A percentile compares a stretch with the other conserved stretches of the same genome.
Conservation (phyloP, 129 eudicot species). For the Silybum marianum region DNA sequence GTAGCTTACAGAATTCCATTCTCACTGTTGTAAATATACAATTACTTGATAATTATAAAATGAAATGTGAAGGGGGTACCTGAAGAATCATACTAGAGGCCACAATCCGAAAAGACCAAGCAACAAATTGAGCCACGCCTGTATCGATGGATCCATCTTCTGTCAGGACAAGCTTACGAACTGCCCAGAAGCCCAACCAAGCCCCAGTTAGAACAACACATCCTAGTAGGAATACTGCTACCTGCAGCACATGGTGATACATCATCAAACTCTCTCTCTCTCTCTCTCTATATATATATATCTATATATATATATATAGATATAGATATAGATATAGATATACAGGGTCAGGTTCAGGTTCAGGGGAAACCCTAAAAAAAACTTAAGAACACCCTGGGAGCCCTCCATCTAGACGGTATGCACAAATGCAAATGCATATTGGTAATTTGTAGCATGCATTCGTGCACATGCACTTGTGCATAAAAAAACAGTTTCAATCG, state of each 20-base stretch:
- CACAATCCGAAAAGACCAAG: constrained; percentile 81
- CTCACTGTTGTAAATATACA: background rate
- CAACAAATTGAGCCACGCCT: constrained; percentile 73
- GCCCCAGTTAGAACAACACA: constrained; percentile 80
- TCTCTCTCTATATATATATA: no score
- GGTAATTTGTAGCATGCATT: no score
- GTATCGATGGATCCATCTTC: constrained; percentile 81
- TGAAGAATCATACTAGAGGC: constrained; percentile 80
- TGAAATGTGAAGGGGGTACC: constrained; percentile 38
- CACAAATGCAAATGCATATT: no score
- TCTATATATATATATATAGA: no score
- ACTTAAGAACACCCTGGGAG: no score
- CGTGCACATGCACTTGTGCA: no score
- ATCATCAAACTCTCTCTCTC: constrained; percentile 1
- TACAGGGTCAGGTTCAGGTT: no score
- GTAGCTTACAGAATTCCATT: background rate
- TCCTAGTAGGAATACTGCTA: constrained; percentile 57
- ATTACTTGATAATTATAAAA: constrained; percentile 7
- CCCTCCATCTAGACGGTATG: no score
- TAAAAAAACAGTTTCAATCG: no score
- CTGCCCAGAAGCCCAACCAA: constrained; percentile 97
- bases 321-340: no score
- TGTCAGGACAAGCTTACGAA: constrained; percentile 76
- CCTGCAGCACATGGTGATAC: constrained; percentile 48
- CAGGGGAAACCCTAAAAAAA: no score